Percentiles rank a stretch among this genome's conserved stretches.
These are phyloP conservation scores for Tolypocladium nubicola DNA, from an alignment of 2,329 filamentous ascomycete genomes.

Conservation along the genomic window DNA sequence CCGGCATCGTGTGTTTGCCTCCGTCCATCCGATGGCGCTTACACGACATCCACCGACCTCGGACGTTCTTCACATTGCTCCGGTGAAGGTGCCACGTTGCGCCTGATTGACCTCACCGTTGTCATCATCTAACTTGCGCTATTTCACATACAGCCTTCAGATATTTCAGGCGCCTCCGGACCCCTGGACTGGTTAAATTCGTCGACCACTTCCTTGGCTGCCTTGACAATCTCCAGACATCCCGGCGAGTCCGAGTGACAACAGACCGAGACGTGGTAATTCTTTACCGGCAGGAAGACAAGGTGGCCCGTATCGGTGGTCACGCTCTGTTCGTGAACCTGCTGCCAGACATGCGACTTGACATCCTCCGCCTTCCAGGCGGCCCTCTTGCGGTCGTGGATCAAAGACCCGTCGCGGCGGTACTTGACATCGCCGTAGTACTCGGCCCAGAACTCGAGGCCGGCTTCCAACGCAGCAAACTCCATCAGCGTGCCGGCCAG, in stretches of 20 bases:
- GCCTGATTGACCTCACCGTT: neutral
- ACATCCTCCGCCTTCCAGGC: neutral
- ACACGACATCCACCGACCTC: too few relatives aligned
- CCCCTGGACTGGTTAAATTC: slow-evolving; percentile 22
- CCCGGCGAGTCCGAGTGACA: slow-evolving; percentile 36
- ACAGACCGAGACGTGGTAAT: slow-evolving; percentile 30
- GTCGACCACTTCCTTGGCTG: slow-evolving; percentile 26
- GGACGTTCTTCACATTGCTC: neutral
- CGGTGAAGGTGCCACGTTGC: too few relatives aligned
- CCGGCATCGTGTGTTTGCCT: neutral
- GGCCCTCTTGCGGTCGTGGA: slow-evolving; percentile 38
- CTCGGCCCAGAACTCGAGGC: slow-evolving; percentile 15
- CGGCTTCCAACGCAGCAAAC: slow-evolving; percentile 10
- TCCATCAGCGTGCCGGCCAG: slow-evolving; percentile 16
- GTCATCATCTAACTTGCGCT: neutral
- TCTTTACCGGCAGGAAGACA: slow-evolving; percentile 17
- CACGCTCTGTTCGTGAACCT: neutral
- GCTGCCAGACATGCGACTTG: neutral
- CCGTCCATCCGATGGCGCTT: neutral
- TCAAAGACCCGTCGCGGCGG: slow-evolving; percentile 10
- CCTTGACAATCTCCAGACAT: slow-evolving; percentile 30
- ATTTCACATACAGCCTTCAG: neutral
- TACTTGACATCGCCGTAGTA: slow-evolving; percentile 18
- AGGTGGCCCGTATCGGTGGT: neutral
- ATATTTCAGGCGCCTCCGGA: neutral